These are phyloP conservation scores for Ajuga chamaepitys DNA, from an alignment of 257 asterid genomes.

Conservation along the genomic window DNA sequence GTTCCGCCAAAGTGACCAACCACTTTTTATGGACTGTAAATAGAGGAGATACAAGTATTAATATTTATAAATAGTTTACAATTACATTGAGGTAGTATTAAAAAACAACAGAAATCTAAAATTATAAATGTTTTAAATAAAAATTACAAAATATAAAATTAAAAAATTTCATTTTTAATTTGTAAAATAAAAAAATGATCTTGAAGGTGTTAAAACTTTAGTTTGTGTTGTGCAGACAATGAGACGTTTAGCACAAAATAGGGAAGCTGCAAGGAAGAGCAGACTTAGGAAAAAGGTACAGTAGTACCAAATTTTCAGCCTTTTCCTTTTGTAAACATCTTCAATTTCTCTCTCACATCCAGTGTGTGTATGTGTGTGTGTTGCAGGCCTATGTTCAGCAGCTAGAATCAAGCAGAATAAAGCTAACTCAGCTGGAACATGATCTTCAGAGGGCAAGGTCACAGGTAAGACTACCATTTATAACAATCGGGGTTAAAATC, in stretches of 20 bases:
- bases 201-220: neutral
- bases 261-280: slow-evolving; percentile 98
- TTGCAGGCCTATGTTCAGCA: slow-evolving; percentile 94
- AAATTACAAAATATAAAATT: no score
- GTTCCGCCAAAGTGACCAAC: no score
- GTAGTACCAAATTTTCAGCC: no score
- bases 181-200: neutral
- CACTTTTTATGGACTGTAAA: no score
- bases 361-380: neutral
- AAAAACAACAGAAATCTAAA: no score
- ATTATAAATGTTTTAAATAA: no score
- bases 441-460: slow-evolving; percentile 88
- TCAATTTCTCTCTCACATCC: neutral
- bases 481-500: no score
- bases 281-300: slow-evolving; percentile 86
- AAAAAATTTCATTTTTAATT: no score
- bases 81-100: no score
- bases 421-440: slow-evolving; percentile 89
- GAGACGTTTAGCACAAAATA: slow-evolving; percentile 95
- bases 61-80: no score
- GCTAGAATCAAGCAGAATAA: slow-evolving; percentile 86
- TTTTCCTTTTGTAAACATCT: no score
- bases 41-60: no score
- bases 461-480: slow-evolving; percentile 48
- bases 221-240: slow-evolving; percentile 42